Conservation (phyloP, 441 rosid species). For the Bocquillonia castaneifolia region DNA sequence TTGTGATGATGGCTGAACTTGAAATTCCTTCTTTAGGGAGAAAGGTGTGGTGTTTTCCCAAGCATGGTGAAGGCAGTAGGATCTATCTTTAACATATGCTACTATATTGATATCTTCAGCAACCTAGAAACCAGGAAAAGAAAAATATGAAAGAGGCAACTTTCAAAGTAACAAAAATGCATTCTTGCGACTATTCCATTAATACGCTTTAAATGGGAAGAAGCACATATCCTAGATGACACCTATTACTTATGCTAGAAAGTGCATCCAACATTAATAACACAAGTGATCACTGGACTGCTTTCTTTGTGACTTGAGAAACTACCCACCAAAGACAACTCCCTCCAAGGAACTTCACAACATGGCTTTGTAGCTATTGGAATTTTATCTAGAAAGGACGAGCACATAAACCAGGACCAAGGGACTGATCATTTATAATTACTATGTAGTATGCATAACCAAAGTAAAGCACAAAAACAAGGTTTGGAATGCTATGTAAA, state of each 20-base stretch:
- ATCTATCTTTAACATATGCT: conserved; percentile 32
- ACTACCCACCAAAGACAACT: neutral
- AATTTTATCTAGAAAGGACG: no score
- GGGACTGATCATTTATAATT: no score
- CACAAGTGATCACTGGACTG: neutral
- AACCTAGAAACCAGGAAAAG: conserved; percentile 33
- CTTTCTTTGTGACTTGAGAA: neutral
- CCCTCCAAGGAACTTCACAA: neutral
- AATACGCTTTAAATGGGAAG: neutral
- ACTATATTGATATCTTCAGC: conserved; percentile 39
- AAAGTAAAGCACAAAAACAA: neutral
- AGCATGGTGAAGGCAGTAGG: conserved; percentile 19
- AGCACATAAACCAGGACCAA: neutral
- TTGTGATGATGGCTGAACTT: conserved; percentile 20
- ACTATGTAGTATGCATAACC: neutral
- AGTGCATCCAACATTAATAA: neutral
- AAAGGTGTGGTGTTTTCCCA: conserved; percentile 13
- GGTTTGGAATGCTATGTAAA: neutral
- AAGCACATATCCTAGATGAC: neutral
- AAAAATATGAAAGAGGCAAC: conserved; percentile 6
- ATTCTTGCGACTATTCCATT: neutral
- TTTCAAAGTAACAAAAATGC: neutral
- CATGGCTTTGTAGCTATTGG: no score
- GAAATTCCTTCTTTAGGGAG: conserved; percentile 23
- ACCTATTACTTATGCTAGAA: neutral